These are phyloP conservation scores for Clavariopsis aquatica DNA, from an alignment of 495 filamentous ascomycete genomes.

Conservation along the genomic window DNA sequence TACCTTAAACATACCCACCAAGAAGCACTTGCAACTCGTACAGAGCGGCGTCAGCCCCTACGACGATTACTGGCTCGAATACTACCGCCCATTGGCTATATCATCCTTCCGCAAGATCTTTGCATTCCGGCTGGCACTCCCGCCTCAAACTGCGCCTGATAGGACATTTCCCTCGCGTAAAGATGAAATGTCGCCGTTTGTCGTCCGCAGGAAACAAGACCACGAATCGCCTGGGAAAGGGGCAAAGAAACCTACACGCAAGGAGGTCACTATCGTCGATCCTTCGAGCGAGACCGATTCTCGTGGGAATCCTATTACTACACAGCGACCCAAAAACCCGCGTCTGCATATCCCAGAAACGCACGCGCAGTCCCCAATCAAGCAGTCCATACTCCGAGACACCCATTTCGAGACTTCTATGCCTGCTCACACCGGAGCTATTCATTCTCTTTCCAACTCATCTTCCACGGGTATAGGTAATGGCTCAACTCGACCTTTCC, in stretches of 20 bases:
- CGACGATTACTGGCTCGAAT: slow-evolving; percentile 98
- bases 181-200: slow-evolving; percentile 72
- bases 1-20: slow-evolving; percentile 33
- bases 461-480: slow-evolving; percentile 49
- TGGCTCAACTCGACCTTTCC: slow-evolving; percentile 36
- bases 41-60: slow-evolving; percentile 66
- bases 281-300: slow-evolving; percentile 49
- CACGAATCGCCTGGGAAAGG: slow-evolving; percentile 47
- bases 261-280: slow-evolving; percentile 63
- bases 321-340: slow-evolving; percentile 13
- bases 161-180: slow-evolving; percentile 66
- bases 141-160: slow-evolving; percentile 75
- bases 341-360: slow-evolving; percentile 5
- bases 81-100: slow-evolving; percentile 82
- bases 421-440: slow-evolving; percentile 2
- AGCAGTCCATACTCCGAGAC: slow-evolving; percentile 43
- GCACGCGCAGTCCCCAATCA: slow-evolving; percentile 29
- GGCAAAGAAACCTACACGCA: slow-evolving; percentile 54
- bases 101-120: slow-evolving; percentile 89
- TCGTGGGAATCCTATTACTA: background rate
- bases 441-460: slow-evolving; percentile 43
- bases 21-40: slow-evolving; percentile 38
- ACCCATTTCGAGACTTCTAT: slow-evolving; percentile 29
- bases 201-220: slow-evolving; percentile 52
- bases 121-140: slow-evolving; percentile 85